A percentile compares a stretch with the other conserved stretches of the same genome.
phyloP scores from a whole-genome alignment of 2,329 filamentous ascomycete species.

The Apiospora sp. region DNA sequence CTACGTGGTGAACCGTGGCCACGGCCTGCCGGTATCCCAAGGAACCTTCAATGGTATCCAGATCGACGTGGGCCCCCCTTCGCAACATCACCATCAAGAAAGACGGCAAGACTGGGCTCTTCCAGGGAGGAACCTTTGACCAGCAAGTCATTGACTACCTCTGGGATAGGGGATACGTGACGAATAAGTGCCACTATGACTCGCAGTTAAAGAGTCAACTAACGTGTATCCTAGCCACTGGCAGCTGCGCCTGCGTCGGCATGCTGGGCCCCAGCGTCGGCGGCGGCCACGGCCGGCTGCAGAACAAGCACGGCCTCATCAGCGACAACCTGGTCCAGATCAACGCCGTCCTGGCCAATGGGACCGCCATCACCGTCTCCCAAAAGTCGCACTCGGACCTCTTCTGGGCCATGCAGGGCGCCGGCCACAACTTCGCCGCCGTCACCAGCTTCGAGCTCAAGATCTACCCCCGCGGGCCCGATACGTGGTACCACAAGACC shows the following conservation, averaged over 20 bases:
- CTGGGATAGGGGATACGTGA: conserved; percentile 43
- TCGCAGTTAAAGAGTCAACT: too few relatives aligned
- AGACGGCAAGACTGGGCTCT: conserved; percentile 45
- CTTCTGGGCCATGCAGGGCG: conserved; percentile 55
- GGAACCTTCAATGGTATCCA: conserved; percentile 50
- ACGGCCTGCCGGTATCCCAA: conserved; percentile 48
- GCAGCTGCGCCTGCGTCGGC: background rate
- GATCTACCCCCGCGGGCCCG: conserved; percentile 45
- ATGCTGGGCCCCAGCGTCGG: conserved; percentile 24
- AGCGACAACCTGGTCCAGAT: conserved; percentile 24
- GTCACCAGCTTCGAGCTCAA: conserved; percentile 56
- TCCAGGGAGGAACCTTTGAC: conserved; percentile 49
- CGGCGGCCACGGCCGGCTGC: conserved; percentile 26
- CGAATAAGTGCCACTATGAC: background rate
- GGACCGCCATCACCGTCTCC: conserved; percentile 26
- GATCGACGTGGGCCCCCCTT: conserved; percentile 48
- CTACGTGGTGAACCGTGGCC: conserved; percentile 48
- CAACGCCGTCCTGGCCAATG: conserved; percentile 25
- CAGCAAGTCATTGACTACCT: conserved; percentile 48
- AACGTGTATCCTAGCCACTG: background rate
- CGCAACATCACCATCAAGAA: conserved; percentile 44
- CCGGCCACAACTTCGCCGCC: conserved; percentile 67
- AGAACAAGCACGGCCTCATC: conserved; percentile 26
- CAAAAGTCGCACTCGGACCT: conserved; percentile 38
- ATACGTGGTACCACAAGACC: background rate